Percentiles rank a stretch among this genome's conserved stretches.
Conservation (phyloP, 305 asterid genomes). For the Ilex paraguariensis region DNA sequence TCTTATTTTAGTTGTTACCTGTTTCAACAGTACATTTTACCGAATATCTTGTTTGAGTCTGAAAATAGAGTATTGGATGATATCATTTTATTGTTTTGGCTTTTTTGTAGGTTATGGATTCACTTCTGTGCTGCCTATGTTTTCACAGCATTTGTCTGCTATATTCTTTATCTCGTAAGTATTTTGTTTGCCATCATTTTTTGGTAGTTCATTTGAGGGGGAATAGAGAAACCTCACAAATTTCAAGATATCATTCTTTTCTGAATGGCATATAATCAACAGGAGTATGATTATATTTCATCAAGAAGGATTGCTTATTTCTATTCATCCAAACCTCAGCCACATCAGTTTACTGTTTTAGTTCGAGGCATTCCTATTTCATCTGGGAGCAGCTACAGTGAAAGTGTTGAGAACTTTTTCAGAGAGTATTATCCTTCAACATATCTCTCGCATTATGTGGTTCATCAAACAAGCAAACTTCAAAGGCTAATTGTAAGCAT, state of each 20-base stretch:
- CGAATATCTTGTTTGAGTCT: too few relatives aligned
- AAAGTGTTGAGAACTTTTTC: constrained; percentile 74
- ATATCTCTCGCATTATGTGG: constrained; percentile 80
- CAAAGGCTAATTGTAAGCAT: constrained; percentile 71
- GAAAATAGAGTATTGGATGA: too few relatives aligned
- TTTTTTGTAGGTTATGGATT: constrained; percentile 83
- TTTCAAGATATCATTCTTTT: constrained; percentile 7
- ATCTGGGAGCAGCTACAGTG: constrained; percentile 60
- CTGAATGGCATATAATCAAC: constrained; percentile 29
- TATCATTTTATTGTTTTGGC: constrained; percentile 11
- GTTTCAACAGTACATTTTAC: too few relatives aligned
- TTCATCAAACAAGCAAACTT: constrained; percentile 73
- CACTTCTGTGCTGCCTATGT: constrained; percentile 82
- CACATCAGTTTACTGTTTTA: constrained; percentile 72
- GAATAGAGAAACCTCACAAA: constrained; percentile 4
- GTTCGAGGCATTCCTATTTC: constrained; percentile 86
- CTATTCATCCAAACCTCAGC: constrained; percentile 71
- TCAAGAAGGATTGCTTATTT: constrained; percentile 63
- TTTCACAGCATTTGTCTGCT: constrained; percentile 93
- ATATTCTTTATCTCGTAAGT: constrained; percentile 90
- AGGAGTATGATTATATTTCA: constrained; percentile 84
- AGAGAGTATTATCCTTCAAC: constrained; percentile 68
- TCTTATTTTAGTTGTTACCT: too few relatives aligned
- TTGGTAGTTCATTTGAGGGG: constrained; percentile 14
- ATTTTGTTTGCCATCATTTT: constrained; percentile 11